Base-by-base conservation (phyloP, 345 rosid species). In the Rhodamnia argentea region DNA sequence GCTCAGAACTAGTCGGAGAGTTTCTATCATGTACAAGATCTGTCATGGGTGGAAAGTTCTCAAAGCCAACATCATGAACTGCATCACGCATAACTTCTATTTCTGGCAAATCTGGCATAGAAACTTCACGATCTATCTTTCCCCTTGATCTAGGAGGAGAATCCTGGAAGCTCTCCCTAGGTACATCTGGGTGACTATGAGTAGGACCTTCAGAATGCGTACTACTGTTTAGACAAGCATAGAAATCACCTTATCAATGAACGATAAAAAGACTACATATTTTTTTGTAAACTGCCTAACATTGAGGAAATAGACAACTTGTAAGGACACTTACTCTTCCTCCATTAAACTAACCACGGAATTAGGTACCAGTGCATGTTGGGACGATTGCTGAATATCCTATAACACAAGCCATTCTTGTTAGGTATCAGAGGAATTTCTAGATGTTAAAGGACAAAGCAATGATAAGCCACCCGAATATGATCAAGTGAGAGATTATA, bases 71-170 rank as follows among this genome's bases (percentile, higher is more conserved):
- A 87, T 86, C 93, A 50, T 47, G 90, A 6, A 52, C 84, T 53
- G 92, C 89, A 58, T 93, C 98, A 85, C 98, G 95, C 91, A 90
- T 85, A 64, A 54, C 88, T 92, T 95, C 99, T 86, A 92, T 83
- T 52, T 91, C 94, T 3, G 94, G 98, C 85, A 88, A 23, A 89
- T 81, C 87, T 86, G 83, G 88, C 56, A 91, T 90, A 83, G 92
- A 87, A 88, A 42, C 57, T 23, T 75, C 87, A 7, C 58, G 84
- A 59, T 82, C 86, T 57, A 82, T 50, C 85, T 47, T 85, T 14
- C 82, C 53, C 88, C 57, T 78, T 74, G 83, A 87, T 83, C 29
- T 62, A 44, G 24, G 47, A 70, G 13, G 78, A 70, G 37, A 32
- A 58, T 83, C 85, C 91, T 78, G 82, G 83, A 83, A 85, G 56